Base-by-base conservation (phyloP, 306 rosid genomes). In the Chamaecrista fasciculata region DNA sequence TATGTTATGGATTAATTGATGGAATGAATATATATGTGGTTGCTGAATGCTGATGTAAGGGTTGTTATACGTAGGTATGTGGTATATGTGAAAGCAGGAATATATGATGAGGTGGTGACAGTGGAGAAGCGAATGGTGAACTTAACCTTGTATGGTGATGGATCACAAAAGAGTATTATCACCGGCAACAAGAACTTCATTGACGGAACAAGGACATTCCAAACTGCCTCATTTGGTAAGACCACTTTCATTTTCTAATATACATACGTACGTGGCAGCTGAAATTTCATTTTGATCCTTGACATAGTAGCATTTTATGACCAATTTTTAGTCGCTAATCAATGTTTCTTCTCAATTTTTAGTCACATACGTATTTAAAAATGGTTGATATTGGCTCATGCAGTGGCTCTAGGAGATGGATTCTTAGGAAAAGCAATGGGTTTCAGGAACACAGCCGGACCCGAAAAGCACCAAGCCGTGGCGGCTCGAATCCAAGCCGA, bases 401-500 rank as follows among this genome's bases (percentile, higher is more conserved):
- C 96, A 94, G 99, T n/a, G 46, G 97, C 85, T 5, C 44, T 79
- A 18, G 97, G 96, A 76, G 95, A 91, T 0, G 99, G 97, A 11
- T 88, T 91, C 58, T 8, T 89, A 1, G 92, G 80, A 6, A 72
- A 81, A 40, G 88, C 83, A 37, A 72, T 94, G 83, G 99, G 97
- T 18, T 91, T 94, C 77, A 86, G 92, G 71, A 94, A 94, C 91
- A 87, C 96, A 0, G 99, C 99, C 11, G 97, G 99, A 0, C 82
- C 88, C 1, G 89, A 82, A 1, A 91, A 91, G 56, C 92, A 83
- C 26, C 95, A 89, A 67, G 99, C 99, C 14, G 96, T 91, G 76
- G 99, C 97, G 0, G 92, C 89, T 0, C 79, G 99, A 78, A 80
- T 94, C 10, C 91, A 89, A 69, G 81, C 87, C 1, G 99, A 94